phyloP scores from a whole-genome alignment of 129 eudicot species.

The Arctium minus region DNA sequence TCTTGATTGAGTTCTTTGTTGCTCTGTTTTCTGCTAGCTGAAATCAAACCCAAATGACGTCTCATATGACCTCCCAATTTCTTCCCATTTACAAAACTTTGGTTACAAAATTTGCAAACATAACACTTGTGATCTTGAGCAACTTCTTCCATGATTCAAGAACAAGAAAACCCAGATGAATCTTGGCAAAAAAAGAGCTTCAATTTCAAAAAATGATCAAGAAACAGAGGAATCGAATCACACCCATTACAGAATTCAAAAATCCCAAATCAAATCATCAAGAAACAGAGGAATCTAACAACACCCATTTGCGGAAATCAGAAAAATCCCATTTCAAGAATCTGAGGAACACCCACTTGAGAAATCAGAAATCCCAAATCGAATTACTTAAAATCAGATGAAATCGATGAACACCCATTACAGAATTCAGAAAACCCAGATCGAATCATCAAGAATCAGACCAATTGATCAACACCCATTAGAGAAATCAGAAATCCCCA shows the following conservation, averaged over 20 bases:
- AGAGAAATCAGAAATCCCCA: background rate
- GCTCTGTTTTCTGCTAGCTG: constrained; percentile 38
- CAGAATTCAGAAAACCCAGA: background rate
- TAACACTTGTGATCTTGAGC: constrained; percentile 37
- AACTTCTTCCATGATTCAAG: constrained; percentile 47
- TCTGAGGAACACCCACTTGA: constrained; percentile 26
- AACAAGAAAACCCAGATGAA: constrained; percentile 24
- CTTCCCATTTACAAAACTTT: constrained; percentile 53
- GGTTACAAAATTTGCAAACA: constrained; percentile 57
- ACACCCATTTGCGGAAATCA: background rate
- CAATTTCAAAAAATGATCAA: constrained; percentile 8
- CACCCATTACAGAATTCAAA: background rate
- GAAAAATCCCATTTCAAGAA: background rate
- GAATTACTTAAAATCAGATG: background rate
- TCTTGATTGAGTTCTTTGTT: background rate
- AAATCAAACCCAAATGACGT: constrained; percentile 53
- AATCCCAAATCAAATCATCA: background rate
- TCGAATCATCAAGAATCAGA: background rate
- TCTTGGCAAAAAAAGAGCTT: background rate
- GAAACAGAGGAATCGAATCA: constrained; percentile 5
- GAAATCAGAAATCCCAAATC: background rate
- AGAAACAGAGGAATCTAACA: background rate
- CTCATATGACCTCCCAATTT: constrained; percentile 91
- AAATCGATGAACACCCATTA: background rate
- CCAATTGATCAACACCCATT: background rate